phyloP scores from a whole-genome alignment of 768 basidiomycete species.

The Fibroporia radiculosa region DNA sequence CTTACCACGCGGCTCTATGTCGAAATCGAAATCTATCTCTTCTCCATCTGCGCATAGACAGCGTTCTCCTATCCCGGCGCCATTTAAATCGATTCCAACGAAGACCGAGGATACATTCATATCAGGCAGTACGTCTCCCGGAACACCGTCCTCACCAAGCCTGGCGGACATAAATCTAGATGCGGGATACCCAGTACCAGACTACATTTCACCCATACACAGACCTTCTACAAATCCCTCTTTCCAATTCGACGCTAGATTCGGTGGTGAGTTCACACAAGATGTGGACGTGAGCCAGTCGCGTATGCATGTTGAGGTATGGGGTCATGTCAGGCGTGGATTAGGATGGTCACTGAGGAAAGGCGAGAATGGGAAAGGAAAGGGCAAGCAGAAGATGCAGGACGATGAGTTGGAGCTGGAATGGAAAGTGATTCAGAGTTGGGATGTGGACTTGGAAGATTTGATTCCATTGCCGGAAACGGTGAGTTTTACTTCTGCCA shows the following conservation, averaged over 20 bases:
- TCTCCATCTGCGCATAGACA: slow-evolving; percentile 14
- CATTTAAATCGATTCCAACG: neutral
- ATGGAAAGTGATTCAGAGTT: slow-evolving; percentile 65
- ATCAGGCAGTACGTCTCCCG: neutral
- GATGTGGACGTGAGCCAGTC: slow-evolving; percentile 48
- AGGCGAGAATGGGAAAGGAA: slow-evolving; percentile 18
- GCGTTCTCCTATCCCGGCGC: slow-evolving; percentile 6
- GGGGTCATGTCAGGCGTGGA: slow-evolving; percentile 31
- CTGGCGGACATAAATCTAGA: neutral
- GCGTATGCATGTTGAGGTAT: slow-evolving; percentile 48
- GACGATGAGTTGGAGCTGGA: slow-evolving; percentile 20
- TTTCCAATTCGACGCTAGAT: slow-evolving; percentile 52
- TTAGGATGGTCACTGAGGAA: slow-evolving; percentile 16
- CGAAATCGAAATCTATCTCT: slow-evolving; percentile 7
- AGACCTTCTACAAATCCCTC: slow-evolving; percentile 78
- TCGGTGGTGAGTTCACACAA: slow-evolving; percentile 43
- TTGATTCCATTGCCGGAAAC: slow-evolving; percentile 53
- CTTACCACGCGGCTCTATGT: neutral
- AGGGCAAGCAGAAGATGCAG: slow-evolving; percentile 41
- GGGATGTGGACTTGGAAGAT: slow-evolving; percentile 54
- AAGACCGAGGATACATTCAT: neutral
- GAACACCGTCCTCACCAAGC: neutral
- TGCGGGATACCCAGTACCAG: slow-evolving; percentile 27
- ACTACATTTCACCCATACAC: slow-evolving; percentile 76
- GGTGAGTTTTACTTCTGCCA: slow-evolving; percentile 34